Evolutionary conservation across 352 stramenopile genomes (phyloP).

Genomic region (Phytophthora sansomeana): DNA sequence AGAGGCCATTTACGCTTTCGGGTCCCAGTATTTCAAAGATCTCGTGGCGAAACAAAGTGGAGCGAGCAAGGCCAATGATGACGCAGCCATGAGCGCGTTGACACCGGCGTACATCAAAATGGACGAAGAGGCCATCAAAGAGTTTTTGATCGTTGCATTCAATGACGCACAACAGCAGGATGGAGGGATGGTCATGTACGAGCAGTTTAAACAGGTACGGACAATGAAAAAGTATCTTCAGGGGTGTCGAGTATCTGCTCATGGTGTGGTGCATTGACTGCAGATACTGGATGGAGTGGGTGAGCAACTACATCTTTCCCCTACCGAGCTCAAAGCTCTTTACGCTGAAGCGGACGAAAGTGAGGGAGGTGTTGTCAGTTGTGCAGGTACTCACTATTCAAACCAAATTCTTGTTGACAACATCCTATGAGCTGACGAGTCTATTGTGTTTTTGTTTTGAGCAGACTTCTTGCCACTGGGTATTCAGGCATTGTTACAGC

Average conservation of each 20-base stretch:
- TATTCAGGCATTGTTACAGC: slow-evolving; percentile 52
- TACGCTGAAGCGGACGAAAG: slow-evolving; percentile 76
- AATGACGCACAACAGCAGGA: slow-evolving; percentile 51
- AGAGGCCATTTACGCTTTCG: slow-evolving; percentile 84
- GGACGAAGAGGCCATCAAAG: slow-evolving; percentile 66
- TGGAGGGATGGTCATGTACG: slow-evolving; percentile 47
- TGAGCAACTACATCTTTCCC: slow-evolving; percentile 67
- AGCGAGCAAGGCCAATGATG: slow-evolving; percentile 11
- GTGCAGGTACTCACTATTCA: slow-evolving; percentile 34
- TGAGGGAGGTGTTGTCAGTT: slow-evolving; percentile 58
- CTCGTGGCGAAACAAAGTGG: slow-evolving; percentile 49
- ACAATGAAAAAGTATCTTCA: neutral
- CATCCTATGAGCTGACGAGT: neutral
- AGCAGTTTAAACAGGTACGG: slow-evolving; percentile 55
- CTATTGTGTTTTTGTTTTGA: neutral
- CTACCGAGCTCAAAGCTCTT: slow-evolving; percentile 59
- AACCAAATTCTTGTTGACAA: neutral
- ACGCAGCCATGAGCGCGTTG: slow-evolving; percentile 22
- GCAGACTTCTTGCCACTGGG: slow-evolving; percentile 63
- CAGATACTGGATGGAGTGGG: slow-evolving; percentile 50
- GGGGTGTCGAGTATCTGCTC: neutral
- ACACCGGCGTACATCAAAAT: slow-evolving; percentile 69
- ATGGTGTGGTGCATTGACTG: neutral
- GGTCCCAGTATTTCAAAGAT: slow-evolving; percentile 75
- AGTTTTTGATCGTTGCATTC: slow-evolving; percentile 52